These are phyloP conservation scores for Picochlorum sp. DNA, from an alignment of 139 green algal species.

Conservation along the genomic window DNA sequence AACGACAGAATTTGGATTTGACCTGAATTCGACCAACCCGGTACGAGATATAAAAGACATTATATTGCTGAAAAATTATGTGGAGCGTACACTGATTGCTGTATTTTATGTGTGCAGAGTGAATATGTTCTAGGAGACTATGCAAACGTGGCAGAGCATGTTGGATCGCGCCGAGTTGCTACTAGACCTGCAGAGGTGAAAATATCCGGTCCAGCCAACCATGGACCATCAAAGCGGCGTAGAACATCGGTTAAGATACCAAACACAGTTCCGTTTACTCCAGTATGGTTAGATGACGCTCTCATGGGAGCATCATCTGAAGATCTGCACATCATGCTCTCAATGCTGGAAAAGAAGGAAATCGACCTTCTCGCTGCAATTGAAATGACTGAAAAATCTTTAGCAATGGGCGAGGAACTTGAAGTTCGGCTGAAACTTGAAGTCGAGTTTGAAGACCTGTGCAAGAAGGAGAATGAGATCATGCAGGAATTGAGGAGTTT, in stretches of 20 bases:
- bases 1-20: slow-evolving; percentile 22
- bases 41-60: neutral
- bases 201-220: neutral
- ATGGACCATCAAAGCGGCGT: slow-evolving; percentile 5
- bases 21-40: slow-evolving; percentile 13
- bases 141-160: slow-evolving; percentile 13
- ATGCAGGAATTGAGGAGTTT: slow-evolving; percentile 13
- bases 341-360: slow-evolving; percentile 11
- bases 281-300: slow-evolving; percentile 1
- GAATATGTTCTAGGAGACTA: slow-evolving; percentile 31
- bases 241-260: slow-evolving; percentile 5
- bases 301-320: slow-evolving; percentile 4
- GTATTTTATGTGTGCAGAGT: neutral
- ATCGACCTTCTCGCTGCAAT: slow-evolving; percentile 1
- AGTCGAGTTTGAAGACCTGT: slow-evolving; percentile 18
- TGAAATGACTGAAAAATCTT: neutral
- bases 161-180: slow-evolving; percentile 18
- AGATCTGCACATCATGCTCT: slow-evolving; percentile 6
- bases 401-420: slow-evolving; percentile 16
- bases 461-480: slow-evolving; percentile 19
- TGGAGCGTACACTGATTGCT: neutral
- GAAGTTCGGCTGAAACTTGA: slow-evolving; percentile 16
- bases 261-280: neutral
- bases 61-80: neutral
- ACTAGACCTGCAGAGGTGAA: slow-evolving; percentile 5